Conservation (phyloP, 2,329 filamentous ascomycete genomes). For the Phyllosticta citribraziliensis region DNA sequence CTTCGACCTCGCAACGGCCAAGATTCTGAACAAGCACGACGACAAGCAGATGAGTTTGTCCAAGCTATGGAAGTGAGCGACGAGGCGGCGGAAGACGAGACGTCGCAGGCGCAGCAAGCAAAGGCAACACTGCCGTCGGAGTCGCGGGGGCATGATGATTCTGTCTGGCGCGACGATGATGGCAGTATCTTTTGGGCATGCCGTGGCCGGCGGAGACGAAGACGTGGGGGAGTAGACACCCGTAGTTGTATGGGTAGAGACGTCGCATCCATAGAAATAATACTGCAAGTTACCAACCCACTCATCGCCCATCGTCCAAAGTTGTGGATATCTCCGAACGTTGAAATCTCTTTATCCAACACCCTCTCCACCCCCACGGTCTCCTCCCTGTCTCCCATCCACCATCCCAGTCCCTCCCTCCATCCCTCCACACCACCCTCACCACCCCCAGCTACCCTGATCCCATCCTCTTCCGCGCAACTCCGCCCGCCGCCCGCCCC, state of each 20-base stretch:
- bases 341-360: not conserved
- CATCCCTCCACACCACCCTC: not conserved
- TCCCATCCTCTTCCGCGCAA: not conserved
- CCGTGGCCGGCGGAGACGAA: not conserved
- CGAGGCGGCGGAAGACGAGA: not conserved
- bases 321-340: not conserved
- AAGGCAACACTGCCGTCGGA: not conserved
- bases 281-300: not conserved
- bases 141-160: not conserved
- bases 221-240: not conserved
- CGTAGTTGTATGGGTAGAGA: not conserved
- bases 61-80: conserved; percentile 68
- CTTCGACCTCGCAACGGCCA: conserved; percentile 95
- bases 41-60: conserved; percentile 91
- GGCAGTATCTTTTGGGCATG: not conserved
- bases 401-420: not conserved
- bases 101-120: not conserved
- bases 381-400: too few species aligned
- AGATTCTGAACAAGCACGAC: conserved; percentile 99
- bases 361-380: not conserved
- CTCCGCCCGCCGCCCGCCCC: not conserved
- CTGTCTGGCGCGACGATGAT: not conserved
- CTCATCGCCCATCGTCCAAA: not conserved
- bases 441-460: not conserved
- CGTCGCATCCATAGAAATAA: not conserved